Evolutionary conservation across 2,329 filamentous ascomycete species (phyloP).

Genomic region (Penicillium olsonii): DNA sequence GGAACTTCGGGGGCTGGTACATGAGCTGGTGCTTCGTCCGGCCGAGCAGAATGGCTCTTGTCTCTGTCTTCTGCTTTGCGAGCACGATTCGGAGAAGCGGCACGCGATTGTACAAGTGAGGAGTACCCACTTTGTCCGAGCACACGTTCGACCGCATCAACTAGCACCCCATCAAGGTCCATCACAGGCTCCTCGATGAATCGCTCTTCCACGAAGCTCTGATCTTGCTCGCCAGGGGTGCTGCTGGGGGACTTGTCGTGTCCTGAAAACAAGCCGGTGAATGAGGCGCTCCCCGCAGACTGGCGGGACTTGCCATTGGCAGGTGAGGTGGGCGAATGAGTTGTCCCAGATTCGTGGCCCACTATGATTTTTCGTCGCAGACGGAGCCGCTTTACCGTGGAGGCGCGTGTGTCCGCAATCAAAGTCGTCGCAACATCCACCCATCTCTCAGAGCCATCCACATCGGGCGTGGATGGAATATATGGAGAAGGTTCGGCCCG

Average conservation of each 20-base stretch:
- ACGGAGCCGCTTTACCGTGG: constrained; percentile 58
- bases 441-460: constrained; percentile 49
- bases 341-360: constrained; percentile 18
- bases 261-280: constrained; percentile 31
- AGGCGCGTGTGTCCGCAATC: constrained; percentile 56
- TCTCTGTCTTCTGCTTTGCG: constrained; percentile 35
- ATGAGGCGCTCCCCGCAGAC: constrained; percentile 22
- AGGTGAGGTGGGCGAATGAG: constrained; percentile 24
- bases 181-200: constrained; percentile 58
- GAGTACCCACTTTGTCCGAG: constrained; percentile 48
- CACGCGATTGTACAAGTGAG: constrained; percentile 43
- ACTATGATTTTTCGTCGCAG: constrained; percentile 50
- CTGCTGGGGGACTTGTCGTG: constrained; percentile 26
- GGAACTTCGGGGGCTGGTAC: constrained; percentile 50
- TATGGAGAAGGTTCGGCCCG: constrained; percentile 52
- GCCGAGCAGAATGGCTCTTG: constrained; percentile 24
- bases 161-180: constrained; percentile 59
- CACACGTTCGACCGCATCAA: constrained; percentile 60
- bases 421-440: constrained; percentile 59
- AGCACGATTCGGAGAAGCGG: constrained; percentile 42
- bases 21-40: constrained; percentile 27
- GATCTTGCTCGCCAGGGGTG: constrained; percentile 22
- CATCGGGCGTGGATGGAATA: constrained; percentile 36
- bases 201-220: constrained; percentile 48
- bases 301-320: constrained; percentile 28